These are phyloP conservation scores for Talaromyces sp. DNA, from an alignment of 2,329 filamentous ascomycete species.

Conservation along the genomic window DNA sequence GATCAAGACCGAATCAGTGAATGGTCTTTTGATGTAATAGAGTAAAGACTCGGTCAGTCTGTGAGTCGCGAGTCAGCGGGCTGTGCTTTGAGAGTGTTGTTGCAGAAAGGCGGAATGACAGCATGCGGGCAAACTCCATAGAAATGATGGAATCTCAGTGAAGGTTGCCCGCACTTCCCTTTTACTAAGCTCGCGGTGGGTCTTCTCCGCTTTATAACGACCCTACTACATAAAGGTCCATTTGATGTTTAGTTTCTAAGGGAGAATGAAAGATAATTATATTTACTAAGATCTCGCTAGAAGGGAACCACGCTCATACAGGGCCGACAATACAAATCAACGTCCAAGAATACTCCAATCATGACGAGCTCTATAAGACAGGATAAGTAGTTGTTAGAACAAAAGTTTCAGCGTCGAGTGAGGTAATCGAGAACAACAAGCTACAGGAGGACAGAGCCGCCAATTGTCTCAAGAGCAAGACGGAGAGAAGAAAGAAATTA, in stretches of 20 bases:
- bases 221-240: no score
- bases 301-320: background rate
- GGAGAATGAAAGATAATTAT: background rate
- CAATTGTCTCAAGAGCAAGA: constrained; percentile 12
- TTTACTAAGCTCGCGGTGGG: constrained; percentile 11
- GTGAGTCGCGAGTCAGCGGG: background rate
- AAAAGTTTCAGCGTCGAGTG: background rate
- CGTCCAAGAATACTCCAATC: constrained; percentile 10
- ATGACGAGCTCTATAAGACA: constrained; percentile 14
- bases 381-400: background rate
- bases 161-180: constrained; percentile 2
- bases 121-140: constrained; percentile 14
- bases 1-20: background rate
- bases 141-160: constrained; percentile 8
- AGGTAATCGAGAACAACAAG: background rate
- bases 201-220: constrained; percentile 4
- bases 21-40: background rate
- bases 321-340: constrained; percentile 3
- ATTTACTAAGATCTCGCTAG: background rate
- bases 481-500: constrained; percentile 11
- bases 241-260: background rate
- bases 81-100: background rate
- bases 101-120: constrained; percentile 5
- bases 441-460: background rate
- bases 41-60: background rate